Base-by-base conservation (phyloP, 768 basidiomycete genomes). In the Leccinum aurantiacum region DNA sequence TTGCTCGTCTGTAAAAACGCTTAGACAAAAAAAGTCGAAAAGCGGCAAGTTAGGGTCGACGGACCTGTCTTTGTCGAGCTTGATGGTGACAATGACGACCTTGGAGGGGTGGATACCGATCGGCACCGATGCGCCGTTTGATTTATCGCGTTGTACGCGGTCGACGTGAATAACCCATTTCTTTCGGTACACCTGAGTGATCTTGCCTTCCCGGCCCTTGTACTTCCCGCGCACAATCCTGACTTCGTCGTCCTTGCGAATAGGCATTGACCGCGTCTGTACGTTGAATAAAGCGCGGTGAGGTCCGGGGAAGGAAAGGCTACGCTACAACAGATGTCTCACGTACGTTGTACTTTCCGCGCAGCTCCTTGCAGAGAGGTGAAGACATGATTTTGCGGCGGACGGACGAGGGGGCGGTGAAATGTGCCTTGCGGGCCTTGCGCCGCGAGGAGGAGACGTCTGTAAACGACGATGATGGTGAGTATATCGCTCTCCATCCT, bases 91-190 rank as follows among this genome's bases (percentile, higher is more conserved):
- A 74, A 99, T 93, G 64, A 96, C 91, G 56, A 98, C 94, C 75
- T 97, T 98, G 81, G 90, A 93, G 60, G 96, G 95, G 83, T 96
- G 90, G 69, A 99, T 87, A 67, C 95, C 94, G 69, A 99, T 95
- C 70, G 91, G 91, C 60, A 90, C 86, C 57, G 94, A 87, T 61
- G 95, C 89, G 65, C 97, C 96, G 74, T 96, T 97, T 65, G 93
- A 93, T 79, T 98, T 98, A 82, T 99, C 96, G 67, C 94, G 87
- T 77, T 91, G 89, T 58, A 99, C 94, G 74, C 96, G 93, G 79
- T 99, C 96, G 73, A 99, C 91, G 79, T 98, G 90, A 77, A 99
- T 90, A 57, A 98, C 93, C 91, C 93, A 98, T 78, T 96, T 95
- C 88, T 96, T 96, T 76, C 95, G 91, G 85, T 95, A 96, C 65